Conservation (phyloP, 2,329 filamentous ascomycete genomes). For the Xylariaceae sp. region DNA sequence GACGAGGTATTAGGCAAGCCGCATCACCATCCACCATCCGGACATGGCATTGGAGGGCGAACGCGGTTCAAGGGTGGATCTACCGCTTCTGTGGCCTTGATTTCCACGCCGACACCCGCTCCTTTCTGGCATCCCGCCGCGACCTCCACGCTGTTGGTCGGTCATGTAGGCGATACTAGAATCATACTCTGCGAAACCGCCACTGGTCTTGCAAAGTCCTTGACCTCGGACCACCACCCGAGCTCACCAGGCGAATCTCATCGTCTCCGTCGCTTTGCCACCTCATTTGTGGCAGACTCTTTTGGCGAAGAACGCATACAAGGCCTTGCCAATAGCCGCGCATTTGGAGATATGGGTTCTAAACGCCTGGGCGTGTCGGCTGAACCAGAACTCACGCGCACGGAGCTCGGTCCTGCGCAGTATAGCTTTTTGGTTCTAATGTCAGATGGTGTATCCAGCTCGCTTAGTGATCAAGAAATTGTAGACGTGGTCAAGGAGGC, state of each 20-base stretch:
- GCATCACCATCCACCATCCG: slow-evolving; percentile 48
- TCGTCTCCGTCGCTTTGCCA: slow-evolving; percentile 79
- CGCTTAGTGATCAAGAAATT: slow-evolving; percentile 87
- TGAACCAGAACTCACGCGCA: slow-evolving; percentile 79
- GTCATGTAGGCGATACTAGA: slow-evolving; percentile 90
- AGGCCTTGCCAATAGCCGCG: slow-evolving; percentile 86
- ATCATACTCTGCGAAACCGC: slow-evolving; percentile 84
- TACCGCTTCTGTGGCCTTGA: slow-evolving; percentile 83
- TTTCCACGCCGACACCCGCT: slow-evolving; percentile 84
- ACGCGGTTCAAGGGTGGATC: slow-evolving; percentile 89
- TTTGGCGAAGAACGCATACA: slow-evolving; percentile 96
- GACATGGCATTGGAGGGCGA: slow-evolving; percentile 64
- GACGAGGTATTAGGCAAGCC: slow-evolving; percentile 73
- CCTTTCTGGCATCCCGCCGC: slow-evolving; percentile 94
- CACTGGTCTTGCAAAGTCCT: slow-evolving; percentile 72
- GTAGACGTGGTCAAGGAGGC: slow-evolving; percentile 95
- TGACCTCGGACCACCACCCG: slow-evolving; percentile 91
- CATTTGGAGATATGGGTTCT: slow-evolving; percentile 87
- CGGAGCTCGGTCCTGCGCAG: slow-evolving; percentile 77
- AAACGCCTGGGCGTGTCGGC: slow-evolving; percentile 93
- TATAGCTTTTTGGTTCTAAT: slow-evolving; percentile 87
- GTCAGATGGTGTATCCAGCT: slow-evolving; percentile 83
- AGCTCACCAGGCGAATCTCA: slow-evolving; percentile 79
- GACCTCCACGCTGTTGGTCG: slow-evolving; percentile 76
- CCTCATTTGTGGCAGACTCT: slow-evolving; percentile 83